These are phyloP conservation scores for Davidsoniella neocaledoniae DNA, from an alignment of 2,329 filamentous ascomycete species.

Conservation along the genomic window DNA sequence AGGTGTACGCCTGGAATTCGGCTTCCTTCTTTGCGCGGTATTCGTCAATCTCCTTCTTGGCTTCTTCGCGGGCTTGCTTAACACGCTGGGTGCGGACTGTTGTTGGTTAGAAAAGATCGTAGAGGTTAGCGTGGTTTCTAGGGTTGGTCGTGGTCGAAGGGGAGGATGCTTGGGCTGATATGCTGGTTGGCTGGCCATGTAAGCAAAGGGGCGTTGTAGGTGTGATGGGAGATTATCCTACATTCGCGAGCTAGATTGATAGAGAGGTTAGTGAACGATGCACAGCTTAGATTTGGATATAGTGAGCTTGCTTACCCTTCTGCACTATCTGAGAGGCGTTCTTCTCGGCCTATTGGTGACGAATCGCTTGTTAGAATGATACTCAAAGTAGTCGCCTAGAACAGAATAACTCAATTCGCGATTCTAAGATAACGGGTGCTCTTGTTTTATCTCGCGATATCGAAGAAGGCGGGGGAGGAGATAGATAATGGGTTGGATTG, in stretches of 20 bases:
- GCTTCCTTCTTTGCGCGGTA: constrained; percentile 82
- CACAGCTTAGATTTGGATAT: background rate
- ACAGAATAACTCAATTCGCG: background rate
- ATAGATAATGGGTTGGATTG: constrained; percentile 10
- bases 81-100: constrained; percentile 75
- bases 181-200: background rate
- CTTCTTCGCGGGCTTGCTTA: constrained; percentile 89
- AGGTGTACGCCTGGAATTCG: constrained; percentile 89
- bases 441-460: no score
- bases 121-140: background rate
- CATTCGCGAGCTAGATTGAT: constrained; percentile 60
- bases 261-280: constrained; percentile 4
- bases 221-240: constrained; percentile 27
- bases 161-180: background rate
- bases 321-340: constrained; percentile 99
- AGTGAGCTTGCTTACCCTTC: constrained; percentile 49
- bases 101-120: background rate
- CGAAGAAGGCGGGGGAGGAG: no score
- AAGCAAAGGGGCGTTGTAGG: background rate
- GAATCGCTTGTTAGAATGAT: background rate
- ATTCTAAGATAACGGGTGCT: no score
- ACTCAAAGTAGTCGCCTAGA: background rate
- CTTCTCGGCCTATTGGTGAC: constrained; percentile 53
- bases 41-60: constrained; percentile 92
- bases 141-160: background rate